phyloP scores from a whole-genome alignment of 164 flowering plant genomes.

The Piper longum region DNA sequence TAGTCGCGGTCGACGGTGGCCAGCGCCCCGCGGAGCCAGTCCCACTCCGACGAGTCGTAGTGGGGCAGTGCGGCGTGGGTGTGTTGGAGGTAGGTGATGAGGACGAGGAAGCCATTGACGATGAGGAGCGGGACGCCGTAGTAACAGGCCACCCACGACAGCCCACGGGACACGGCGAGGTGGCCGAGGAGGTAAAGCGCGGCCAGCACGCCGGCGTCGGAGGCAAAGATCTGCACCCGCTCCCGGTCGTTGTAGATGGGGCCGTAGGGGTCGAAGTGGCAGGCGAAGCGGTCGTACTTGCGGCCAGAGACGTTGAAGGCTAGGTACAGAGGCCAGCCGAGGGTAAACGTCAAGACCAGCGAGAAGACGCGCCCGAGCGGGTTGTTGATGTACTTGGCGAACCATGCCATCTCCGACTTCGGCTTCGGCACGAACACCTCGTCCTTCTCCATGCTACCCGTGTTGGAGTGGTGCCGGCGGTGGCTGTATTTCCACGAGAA shows the following conservation, averaged over 20 bases:
- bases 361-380: constrained; percentile 53
- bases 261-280: constrained; percentile 64
- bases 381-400: constrained; percentile 51
- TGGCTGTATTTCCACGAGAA: constrained; percentile 91
- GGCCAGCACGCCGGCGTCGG: constrained; percentile 52
- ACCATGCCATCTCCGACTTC: constrained; percentile 35
- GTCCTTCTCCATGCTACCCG: constrained; percentile 64
- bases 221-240: constrained; percentile 43
- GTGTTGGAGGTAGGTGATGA: constrained; percentile 74
- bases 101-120: constrained; percentile 58
- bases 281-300: constrained; percentile 57
- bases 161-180: constrained; percentile 27
- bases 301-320: constrained; percentile 74
- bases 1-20: constrained; percentile 74
- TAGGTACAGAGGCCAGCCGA: constrained; percentile 77
- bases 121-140: constrained; percentile 62
- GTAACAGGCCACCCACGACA: constrained; percentile 35
- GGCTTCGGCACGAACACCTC: constrained; percentile 79
- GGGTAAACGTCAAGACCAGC: constrained; percentile 31
- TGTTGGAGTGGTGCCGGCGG: constrained; percentile 83
- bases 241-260: constrained; percentile 66
- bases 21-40: constrained; percentile 77
- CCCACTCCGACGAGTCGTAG: constrained; percentile 75
- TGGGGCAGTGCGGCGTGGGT: constrained; percentile 79
- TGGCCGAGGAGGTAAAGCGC: constrained; percentile 29